Percentiles rank a stretch among this genome's conserved stretches.
Evolutionary conservation across 768 basidiomycete genomes (phyloP).

Genomic region (Tulasnella sp.): DNA sequence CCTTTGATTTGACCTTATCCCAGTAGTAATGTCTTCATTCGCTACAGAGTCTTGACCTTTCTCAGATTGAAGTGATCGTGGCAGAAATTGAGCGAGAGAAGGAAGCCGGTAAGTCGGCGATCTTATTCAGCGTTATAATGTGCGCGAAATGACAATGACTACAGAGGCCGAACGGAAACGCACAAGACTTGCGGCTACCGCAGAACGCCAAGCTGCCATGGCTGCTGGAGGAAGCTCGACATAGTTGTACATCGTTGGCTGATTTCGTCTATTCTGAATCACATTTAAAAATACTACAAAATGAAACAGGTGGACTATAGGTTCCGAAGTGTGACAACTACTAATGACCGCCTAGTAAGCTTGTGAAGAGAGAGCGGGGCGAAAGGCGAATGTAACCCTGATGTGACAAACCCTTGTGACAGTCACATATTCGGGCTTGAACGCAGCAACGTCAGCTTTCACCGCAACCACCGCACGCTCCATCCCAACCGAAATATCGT

Average conservation of each 20-base stretch:
- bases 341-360: no score
- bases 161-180: slow-evolving; percentile 92
- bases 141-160: neutral
- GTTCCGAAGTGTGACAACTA: no score
- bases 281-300: neutral
- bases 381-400: neutral
- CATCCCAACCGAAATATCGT: neutral
- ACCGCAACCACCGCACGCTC: neutral
- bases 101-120: slow-evolving; percentile 52
- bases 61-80: slow-evolving; percentile 87
- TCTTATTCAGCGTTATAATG: slow-evolving; percentile 19
- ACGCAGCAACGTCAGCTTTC: neutral
- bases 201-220: slow-evolving; percentile 86
- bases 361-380: no score
- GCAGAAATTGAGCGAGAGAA: slow-evolving; percentile 92
- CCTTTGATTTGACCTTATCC: no score
- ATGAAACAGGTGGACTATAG: neutral
- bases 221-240: slow-evolving; percentile 10
- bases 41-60: slow-evolving; percentile 63
- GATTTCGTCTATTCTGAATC: no score
- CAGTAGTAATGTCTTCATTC: neutral
- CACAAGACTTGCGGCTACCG: slow-evolving; percentile 77
- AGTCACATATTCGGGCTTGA: neutral
- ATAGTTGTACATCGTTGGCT: neutral
- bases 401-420: neutral